These are phyloP conservation scores for Firmiana major DNA, from an alignment of 345 rosid genomes.

Conservation along the genomic window DNA sequence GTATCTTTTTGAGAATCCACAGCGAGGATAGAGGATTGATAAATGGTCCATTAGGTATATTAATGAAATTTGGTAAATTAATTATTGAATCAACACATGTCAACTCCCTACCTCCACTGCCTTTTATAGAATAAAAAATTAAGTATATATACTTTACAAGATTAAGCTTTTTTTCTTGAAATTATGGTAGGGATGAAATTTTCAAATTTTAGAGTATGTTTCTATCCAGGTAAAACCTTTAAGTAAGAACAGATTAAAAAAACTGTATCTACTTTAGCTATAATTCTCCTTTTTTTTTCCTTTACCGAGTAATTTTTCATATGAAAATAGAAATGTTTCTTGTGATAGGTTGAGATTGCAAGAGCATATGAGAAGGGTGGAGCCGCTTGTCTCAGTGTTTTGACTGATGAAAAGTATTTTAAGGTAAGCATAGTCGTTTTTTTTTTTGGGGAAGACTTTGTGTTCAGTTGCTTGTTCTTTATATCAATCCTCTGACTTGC, in stretches of 20 bases:
- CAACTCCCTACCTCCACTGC: neutral
- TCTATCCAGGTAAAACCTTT: neutral
- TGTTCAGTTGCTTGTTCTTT: neutral
- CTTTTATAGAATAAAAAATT: neutral
- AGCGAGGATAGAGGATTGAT: neutral
- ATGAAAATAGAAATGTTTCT: slow-evolving; percentile 5
- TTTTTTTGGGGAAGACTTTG: slow-evolving; percentile 7
- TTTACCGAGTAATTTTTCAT: neutral
- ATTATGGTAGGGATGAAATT: neutral
- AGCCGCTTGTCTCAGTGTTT: slow-evolving; percentile 92
- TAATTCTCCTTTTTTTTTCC: neutral
- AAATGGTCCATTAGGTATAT: neutral
- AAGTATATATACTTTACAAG: neutral
- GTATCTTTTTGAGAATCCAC: neutral
- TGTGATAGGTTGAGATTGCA: slow-evolving; percentile 72
- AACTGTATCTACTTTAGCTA: neutral
- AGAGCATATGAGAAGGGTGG: slow-evolving; percentile 86
- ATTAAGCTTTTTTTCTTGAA: neutral
- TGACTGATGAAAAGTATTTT: slow-evolving; percentile 84
- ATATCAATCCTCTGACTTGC: slow-evolving; percentile 3
- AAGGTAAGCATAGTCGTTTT: slow-evolving; percentile 37
- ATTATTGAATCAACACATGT: neutral
- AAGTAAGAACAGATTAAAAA: neutral
- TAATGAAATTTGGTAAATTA: neutral
- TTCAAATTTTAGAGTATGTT: neutral